phyloP scores from a whole-genome alignment of 768 basidiomycete genomes.

The Amanita subjunquillea region DNA sequence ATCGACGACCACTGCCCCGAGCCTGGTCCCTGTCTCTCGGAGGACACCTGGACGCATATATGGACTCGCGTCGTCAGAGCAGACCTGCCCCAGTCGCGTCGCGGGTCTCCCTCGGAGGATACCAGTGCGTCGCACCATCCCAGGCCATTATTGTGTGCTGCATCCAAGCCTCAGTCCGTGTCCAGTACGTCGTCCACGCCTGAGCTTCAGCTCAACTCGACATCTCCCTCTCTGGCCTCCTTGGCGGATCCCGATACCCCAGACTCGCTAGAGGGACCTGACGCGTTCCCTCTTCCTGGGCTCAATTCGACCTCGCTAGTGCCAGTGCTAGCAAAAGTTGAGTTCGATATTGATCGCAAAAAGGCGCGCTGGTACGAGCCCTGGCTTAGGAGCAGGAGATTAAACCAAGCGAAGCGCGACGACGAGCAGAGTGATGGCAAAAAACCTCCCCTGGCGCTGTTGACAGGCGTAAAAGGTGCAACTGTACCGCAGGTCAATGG shows the following conservation, averaged over 20 bases:
- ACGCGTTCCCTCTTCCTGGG: constrained; percentile 57
- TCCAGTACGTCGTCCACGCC: constrained; percentile 46
- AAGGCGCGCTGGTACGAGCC: constrained; percentile 82
- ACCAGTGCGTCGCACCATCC: constrained; percentile 17
- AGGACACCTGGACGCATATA: constrained; percentile 82
- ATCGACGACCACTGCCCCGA: constrained; percentile 34
- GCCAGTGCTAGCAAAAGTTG: constrained; percentile 86
- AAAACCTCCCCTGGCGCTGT: constrained; percentile 34
- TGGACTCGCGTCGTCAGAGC: constrained; percentile 63
- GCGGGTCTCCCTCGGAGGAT: constrained; percentile 7
- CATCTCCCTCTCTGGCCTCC: constrained; percentile 38
- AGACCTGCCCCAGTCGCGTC: constrained; percentile 31
- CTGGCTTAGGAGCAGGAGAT: constrained; percentile 60
- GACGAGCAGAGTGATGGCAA: constrained; percentile 12
- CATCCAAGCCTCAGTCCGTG: constrained; percentile 29
- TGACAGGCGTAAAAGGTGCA: constrained; percentile 40
- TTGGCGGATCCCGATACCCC: constrained; percentile 45
- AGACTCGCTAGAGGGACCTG: constrained; percentile 28
- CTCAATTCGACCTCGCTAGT: constrained; percentile 54
- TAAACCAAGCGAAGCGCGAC: constrained; percentile 48
- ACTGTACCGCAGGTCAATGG: constrained; percentile 20
- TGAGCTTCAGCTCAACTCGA: constrained; percentile 34
- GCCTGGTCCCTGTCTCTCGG: constrained; percentile 75
- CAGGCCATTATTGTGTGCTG: constrained; percentile 39
- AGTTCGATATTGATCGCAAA: constrained; percentile 84